A percentile compares a stretch with the other conserved stretches of the same genome.
Evolutionary conservation across 129 eudicot genomes (phyloP).

Genomic region (Centrapalus pauciflorus): DNA sequence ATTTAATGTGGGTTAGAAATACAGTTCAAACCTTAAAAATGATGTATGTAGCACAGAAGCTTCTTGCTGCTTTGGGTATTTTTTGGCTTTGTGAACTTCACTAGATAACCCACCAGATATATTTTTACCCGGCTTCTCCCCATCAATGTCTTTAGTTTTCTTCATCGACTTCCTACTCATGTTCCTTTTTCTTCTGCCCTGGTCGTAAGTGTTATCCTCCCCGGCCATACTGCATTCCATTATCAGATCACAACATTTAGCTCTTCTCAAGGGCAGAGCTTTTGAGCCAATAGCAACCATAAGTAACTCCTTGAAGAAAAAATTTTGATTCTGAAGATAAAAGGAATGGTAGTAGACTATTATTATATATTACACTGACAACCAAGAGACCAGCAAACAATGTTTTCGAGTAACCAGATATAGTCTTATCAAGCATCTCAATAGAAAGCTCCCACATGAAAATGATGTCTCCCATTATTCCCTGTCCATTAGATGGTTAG

Average conservation of each 20-base stretch:
- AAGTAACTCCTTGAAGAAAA: constrained; percentile 12
- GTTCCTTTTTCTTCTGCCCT: constrained; percentile 39
- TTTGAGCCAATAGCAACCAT: constrained; percentile 53
- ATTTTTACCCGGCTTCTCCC: constrained; percentile 19
- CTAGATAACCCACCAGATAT: constrained; percentile 27
- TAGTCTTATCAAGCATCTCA: too few relatives aligned
- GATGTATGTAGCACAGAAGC: constrained; percentile 43
- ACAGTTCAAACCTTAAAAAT: constrained; percentile 50
- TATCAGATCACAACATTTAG: constrained; percentile 13
- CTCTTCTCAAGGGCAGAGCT: constrained; percentile 38
- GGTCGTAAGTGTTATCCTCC: constrained; percentile 25
- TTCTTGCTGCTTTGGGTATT: constrained; percentile 29
- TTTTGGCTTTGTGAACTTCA: constrained; percentile 23
- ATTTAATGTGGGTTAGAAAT: not conserved
- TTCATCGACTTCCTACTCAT: constrained; percentile 51
- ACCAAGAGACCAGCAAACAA: too few relatives aligned
- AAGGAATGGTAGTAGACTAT: too few relatives aligned
- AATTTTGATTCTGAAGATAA: too few relatives aligned
- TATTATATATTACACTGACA: too few relatives aligned
- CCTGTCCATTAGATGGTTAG: too few relatives aligned
- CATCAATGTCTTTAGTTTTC: constrained; percentile 34
- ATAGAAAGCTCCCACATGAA: too few relatives aligned
- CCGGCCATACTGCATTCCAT: constrained; percentile 18
- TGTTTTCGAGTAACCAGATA: too few relatives aligned
- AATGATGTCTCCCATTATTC: too few relatives aligned